These are phyloP conservation scores for Hypsizygus ulmarius DNA, from an alignment of 1,284 basidiomycete genomes.

Conservation along the genomic window DNA sequence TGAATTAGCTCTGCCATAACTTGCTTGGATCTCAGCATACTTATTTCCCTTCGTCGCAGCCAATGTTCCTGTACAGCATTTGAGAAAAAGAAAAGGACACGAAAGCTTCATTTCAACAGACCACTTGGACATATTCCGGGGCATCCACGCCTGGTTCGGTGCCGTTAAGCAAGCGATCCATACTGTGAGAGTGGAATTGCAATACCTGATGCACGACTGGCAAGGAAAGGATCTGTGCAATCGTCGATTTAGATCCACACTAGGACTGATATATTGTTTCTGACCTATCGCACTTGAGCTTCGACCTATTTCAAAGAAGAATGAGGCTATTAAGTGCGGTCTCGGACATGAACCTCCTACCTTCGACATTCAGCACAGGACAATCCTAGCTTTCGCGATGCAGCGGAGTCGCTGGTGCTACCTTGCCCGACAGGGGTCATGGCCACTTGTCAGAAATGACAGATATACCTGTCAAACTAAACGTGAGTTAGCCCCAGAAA, in stretches of 20 bases:
- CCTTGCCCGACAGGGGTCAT: not conserved
- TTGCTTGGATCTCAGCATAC: slow-evolving; percentile 27
- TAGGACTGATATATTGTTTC: slow-evolving; percentile 5
- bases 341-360: slow-evolving; percentile 25
- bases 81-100: not conserved
- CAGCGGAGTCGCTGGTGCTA: slow-evolving; percentile 11
- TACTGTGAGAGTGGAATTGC: not conserved
- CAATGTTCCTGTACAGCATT: slow-evolving; percentile 38
- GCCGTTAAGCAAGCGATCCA: not conserved
- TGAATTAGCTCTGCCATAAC: not conserved
- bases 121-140: slow-evolving; percentile 52
- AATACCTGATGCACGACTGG: slow-evolving; percentile 46
- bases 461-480: too few relatives aligned
- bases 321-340: slow-evolving; percentile 7
- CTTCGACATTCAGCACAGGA: slow-evolving; percentile 54
- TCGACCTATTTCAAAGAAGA: slow-evolving; percentile 37
- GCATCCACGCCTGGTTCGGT: slow-evolving; percentile 41
- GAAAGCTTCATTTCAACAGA: slow-evolving; percentile 18
- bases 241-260: slow-evolving; percentile 11
- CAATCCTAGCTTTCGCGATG: slow-evolving; percentile 31
- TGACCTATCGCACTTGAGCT: slow-evolving; percentile 53
- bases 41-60: slow-evolving; percentile 56
- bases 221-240: slow-evolving; percentile 44
- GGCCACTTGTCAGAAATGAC: slow-evolving; percentile 4
- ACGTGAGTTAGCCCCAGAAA: too few relatives aligned